Percentiles rank a stretch among this genome's conserved stretches.
Conservation (phyloP, 2,329 filamentous ascomycete genomes). For the Macroventuria anomochaeta region DNA sequence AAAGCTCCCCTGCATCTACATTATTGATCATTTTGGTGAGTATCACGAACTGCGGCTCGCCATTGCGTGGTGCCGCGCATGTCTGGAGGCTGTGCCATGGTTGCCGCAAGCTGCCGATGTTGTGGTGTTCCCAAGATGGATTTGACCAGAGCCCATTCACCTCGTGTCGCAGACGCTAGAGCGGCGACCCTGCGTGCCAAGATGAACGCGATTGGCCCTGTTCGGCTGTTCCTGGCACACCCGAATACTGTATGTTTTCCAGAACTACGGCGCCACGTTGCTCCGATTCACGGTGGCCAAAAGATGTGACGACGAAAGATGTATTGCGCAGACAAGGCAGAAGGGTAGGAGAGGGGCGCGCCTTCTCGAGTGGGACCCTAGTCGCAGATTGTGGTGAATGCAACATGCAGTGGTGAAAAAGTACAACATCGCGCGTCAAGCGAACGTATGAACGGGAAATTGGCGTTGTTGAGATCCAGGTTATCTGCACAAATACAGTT, state of each 20-base stretch:
- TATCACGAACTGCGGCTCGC: slow-evolving; percentile 11
- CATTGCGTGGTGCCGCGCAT: slow-evolving; percentile 22
- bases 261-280: slow-evolving; percentile 19
- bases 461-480: slow-evolving; percentile 37
- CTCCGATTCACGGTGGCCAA: slow-evolving; percentile 24
- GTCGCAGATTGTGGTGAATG: background rate
- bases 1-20: background rate
- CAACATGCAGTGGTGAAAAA: slow-evolving; percentile 17
- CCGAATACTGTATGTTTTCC: slow-evolving; percentile 20
- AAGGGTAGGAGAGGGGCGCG: background rate
- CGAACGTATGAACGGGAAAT: slow-evolving; percentile 27
- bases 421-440: slow-evolving; percentile 8
- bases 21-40: background rate
- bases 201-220: slow-evolving; percentile 17
- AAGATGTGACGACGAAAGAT: background rate
- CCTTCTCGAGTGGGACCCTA: slow-evolving; percentile 4
- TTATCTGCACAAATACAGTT: slow-evolving; percentile 34
- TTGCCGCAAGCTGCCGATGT: slow-evolving; percentile 1
- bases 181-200: slow-evolving; percentile 26
- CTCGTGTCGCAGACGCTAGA: slow-evolving; percentile 23
- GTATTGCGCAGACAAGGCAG: background rate
- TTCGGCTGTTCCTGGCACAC: slow-evolving; percentile 15
- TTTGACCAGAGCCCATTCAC: slow-evolving; percentile 14
- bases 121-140: slow-evolving; percentile 1
- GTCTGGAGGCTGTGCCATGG: slow-evolving; percentile 21